Conservation (phyloP, 768 basidiomycete species). For the Holtermanniella nyarrowii region DNA sequence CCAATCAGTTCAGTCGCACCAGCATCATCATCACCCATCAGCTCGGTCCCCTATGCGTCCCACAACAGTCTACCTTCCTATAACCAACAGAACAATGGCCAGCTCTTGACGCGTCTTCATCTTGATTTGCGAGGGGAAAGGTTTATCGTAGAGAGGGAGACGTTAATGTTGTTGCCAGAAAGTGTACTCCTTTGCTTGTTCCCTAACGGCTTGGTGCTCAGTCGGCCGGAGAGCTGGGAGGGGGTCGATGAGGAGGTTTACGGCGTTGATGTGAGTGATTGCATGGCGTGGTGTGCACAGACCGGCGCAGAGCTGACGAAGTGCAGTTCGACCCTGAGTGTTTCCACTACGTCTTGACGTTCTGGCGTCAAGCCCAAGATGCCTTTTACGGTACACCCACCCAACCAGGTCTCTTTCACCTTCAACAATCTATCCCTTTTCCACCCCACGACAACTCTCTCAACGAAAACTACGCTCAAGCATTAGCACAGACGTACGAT, state of each 20-base stretch:
- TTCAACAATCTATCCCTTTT: constrained; percentile 46
- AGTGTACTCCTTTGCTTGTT: constrained; percentile 91
- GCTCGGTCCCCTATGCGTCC: constrained; percentile 33
- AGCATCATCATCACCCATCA: constrained; percentile 36
- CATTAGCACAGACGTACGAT: constrained; percentile 46
- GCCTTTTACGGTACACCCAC: constrained; percentile 75
- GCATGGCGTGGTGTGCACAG: not conserved
- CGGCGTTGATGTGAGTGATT: constrained; percentile 76
- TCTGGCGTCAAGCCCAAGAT: constrained; percentile 81
- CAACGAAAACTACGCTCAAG: constrained; percentile 3
- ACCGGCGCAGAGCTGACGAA: constrained; percentile 7
- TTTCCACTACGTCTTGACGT: constrained; percentile 82
- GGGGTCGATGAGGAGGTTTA: constrained; percentile 88
- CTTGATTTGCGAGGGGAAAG: constrained; percentile 84
- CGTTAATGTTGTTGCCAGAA: constrained; percentile 96
- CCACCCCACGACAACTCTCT: constrained; percentile 3
- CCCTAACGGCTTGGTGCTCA: constrained; percentile 90
- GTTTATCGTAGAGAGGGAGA: constrained; percentile 92
- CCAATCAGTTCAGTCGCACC: constrained; percentile 42
- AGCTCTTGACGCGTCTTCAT: constrained; percentile 74
- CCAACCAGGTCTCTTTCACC: constrained; percentile 57
- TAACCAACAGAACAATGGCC: constrained; percentile 51
- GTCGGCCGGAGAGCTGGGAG: constrained; percentile 54
- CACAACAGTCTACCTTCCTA: not conserved
- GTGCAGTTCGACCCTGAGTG: constrained; percentile 90